phyloP scores from a whole-genome alignment of 2,329 filamentous ascomycete species.

The Penicillium corylophilum region DNA sequence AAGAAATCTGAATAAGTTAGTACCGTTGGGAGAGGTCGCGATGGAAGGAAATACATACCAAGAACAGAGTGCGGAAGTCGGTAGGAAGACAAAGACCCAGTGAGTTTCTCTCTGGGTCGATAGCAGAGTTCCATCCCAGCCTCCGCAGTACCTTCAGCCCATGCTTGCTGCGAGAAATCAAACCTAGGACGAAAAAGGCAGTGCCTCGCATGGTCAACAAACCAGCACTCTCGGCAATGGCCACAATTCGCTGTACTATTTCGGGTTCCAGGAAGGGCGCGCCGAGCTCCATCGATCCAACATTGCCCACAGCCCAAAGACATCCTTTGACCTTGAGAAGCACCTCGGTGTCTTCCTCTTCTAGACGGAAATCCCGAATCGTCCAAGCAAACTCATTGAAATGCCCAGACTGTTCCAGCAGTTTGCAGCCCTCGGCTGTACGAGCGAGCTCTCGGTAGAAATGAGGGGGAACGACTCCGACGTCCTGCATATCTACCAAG shows the following conservation, averaged over 20 bases:
- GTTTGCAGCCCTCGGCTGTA: constrained; percentile 85
- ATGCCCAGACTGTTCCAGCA: constrained; percentile 89
- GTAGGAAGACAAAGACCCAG: constrained; percentile 84
- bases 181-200: constrained; percentile 89
- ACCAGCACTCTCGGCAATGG: constrained; percentile 82
- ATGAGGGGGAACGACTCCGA: constrained; percentile 77
- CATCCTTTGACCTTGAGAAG: constrained; percentile 95
- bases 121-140: constrained; percentile 88
- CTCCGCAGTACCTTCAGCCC: constrained; percentile 89
- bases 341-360: constrained; percentile 78
- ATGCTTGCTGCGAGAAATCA: constrained; percentile 88
- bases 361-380: constrained; percentile 82
- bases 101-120: constrained; percentile 76
- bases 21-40: constrained; percentile 9
- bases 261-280: constrained; percentile 89
- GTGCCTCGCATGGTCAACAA: constrained; percentile 93
- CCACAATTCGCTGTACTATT: constrained; percentile 81
- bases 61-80: constrained; percentile 75
- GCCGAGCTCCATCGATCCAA: constrained; percentile 96
- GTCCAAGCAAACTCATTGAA: constrained; percentile 91
- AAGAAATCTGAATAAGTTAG: constrained; percentile 35
- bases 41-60: constrained; percentile 51
- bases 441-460: constrained; percentile 95
- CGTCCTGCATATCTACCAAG: constrained; percentile 59
- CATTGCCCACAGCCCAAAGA: constrained; percentile 96